Base-by-base conservation (phyloP, 129 eudicot genomes). In the Chrysanthemum seticuspe region DNA sequence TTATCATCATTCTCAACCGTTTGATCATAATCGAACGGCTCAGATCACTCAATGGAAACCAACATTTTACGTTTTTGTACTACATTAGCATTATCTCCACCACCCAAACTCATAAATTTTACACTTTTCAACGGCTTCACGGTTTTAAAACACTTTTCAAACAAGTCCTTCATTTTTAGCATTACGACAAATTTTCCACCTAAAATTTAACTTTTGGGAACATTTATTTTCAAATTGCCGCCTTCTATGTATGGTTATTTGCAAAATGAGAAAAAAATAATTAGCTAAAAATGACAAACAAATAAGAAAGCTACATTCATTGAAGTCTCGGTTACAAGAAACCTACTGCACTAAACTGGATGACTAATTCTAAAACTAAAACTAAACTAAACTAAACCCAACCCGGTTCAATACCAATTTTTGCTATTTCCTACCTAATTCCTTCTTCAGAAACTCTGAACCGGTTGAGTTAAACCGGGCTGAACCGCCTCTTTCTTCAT, bases 401-500 rank as follows among this genome's bases (percentile, higher is more conserved):
- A 61, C 72, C 83, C 88, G 84, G 86, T 77, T 71, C 18, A 25
- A 48, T 16, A 67, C 70, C 72, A 65, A 53, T 62, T 15, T 72
- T 72, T 27, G 31, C 80, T 68, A 51, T 60, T 64, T 59, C 77
- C 80, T 74, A 63, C 16, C 56, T 16, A 57, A 56, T 44, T 48
- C 21, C 66, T 40, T 76, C 85, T 81, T 87, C 87, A 83, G 80
- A 87, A 85, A 81, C 87, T 81, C 57, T 61, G 84, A 25, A 90
- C 97, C 87, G 94, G 86, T 12, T 29, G 49, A 14, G 62, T 58
- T 47, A 70, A 27, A 21, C 89, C 91, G 74, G 79, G 57, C 27
- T 76, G 87, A 14, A 18, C 64, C 31, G 77, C 67, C 18, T 88
- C 99, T 71, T 86, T 95, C 76, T 95, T 87, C 79, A 87, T 87